phyloP scores from a whole-genome alignment of 208 protist genomes.

The Leishmania mexicana region DNA sequence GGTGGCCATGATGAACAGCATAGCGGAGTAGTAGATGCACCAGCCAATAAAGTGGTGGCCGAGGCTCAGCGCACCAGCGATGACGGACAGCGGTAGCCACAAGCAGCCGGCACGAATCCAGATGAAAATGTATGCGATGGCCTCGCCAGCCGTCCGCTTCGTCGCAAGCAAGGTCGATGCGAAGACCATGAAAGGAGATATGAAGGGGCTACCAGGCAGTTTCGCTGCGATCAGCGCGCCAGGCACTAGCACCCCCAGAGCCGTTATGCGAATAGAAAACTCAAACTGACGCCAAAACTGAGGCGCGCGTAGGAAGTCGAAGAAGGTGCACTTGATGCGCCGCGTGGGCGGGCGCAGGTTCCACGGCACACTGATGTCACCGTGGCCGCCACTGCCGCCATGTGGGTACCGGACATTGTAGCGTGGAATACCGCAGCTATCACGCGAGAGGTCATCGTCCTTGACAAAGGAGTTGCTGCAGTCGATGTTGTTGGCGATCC shows the following conservation, averaged over 20 bases:
- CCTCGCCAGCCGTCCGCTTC: constrained; percentile 75
- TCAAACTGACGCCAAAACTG: constrained; percentile 86
- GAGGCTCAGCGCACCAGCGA: constrained; percentile 61
- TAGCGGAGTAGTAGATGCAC: constrained; percentile 77
- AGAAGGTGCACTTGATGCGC: constrained; percentile 48
- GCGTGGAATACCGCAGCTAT: constrained; percentile 67
- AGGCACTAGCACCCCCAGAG: constrained; percentile 62
- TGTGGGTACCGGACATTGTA: constrained; percentile 60
- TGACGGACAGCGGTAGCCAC: constrained; percentile 79
- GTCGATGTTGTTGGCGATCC: constrained; percentile 12
- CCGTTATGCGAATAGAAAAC: constrained; percentile 77
- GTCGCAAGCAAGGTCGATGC: constrained; percentile 68
- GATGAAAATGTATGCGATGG: constrained; percentile 68
- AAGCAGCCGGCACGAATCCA: constrained; percentile 73
- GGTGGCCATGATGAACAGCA: constrained; percentile 82
- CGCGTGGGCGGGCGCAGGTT: constrained; percentile 41
- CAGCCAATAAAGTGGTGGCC: constrained; percentile 64
- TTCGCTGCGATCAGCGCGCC: constrained; percentile 60
- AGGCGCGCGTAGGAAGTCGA: constrained; percentile 55
- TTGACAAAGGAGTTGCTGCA: neutral
- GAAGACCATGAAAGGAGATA: constrained; percentile 67
- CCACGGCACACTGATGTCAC: constrained; percentile 73
- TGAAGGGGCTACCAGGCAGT: constrained; percentile 58
- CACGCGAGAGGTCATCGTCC: constrained; percentile 47
- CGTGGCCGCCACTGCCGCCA: constrained; percentile 9